Percentiles rank a stretch among this genome's conserved stretches.
phyloP scores from a whole-genome alignment of 2,329 filamentous ascomycete species.

The Phaeomoniella chlamydospora region DNA sequence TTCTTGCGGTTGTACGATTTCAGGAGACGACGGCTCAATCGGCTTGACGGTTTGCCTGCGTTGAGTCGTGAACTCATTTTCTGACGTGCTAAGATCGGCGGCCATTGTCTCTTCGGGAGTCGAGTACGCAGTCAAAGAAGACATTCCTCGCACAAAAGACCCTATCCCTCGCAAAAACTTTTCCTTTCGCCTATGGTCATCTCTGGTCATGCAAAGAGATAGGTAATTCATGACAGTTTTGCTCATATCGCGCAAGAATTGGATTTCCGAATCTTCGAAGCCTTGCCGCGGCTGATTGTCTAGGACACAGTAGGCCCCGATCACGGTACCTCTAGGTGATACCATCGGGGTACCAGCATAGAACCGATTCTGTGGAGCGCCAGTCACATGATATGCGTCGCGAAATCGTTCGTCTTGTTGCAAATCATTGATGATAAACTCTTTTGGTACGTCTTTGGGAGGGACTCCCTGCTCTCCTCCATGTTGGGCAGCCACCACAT shows the following conservation, averaged over 20 bases:
- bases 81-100: no score
- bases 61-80: no score
- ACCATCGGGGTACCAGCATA: slow-evolving; percentile 50
- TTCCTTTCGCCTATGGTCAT: slow-evolving; percentile 37
- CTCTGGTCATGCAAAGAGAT: slow-evolving; percentile 37
- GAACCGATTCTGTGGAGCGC: slow-evolving; percentile 20
- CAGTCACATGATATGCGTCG: slow-evolving; percentile 3
- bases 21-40: no score
- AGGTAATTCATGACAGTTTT: slow-evolving; percentile 46
- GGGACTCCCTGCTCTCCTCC: background rate
- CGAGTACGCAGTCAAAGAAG: no score
- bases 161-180: slow-evolving; percentile 41
- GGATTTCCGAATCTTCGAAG: slow-evolving; percentile 30
- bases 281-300: slow-evolving; percentile 40
- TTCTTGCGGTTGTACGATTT: no score
- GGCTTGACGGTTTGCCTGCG: no score
- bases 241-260: slow-evolving; percentile 43
- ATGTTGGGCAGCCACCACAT: background rate
- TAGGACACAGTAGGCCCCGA: slow-evolving; percentile 46
- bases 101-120: no score
- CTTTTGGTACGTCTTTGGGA: slow-evolving; percentile 5
- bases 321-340: slow-evolving; percentile 39
- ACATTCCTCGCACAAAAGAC: slow-evolving; percentile 37
- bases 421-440: slow-evolving; percentile 22
- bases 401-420: slow-evolving; percentile 22